phyloP scores from a whole-genome alignment of 2,329 filamentous ascomycete genomes.

The Hysterium pulicare region DNA sequence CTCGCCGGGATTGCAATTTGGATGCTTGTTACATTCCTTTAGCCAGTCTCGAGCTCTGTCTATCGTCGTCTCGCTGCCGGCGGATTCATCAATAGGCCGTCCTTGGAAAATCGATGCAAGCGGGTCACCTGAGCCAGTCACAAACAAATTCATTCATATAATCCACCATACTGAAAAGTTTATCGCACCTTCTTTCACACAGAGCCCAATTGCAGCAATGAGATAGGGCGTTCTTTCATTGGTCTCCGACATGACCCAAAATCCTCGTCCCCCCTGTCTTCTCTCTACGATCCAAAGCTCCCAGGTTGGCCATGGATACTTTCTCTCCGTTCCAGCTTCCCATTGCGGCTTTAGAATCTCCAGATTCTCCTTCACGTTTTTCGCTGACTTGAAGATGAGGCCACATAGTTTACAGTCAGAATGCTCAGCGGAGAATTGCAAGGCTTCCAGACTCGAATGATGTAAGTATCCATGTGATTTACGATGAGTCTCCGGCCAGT shows the following conservation, averaged over 20 bases:
- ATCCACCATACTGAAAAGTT: neutral
- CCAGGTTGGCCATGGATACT: constrained; percentile 7
- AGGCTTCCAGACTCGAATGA: constrained; percentile 3
- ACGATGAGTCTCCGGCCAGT: constrained; percentile 1
- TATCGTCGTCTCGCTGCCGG: constrained; percentile 2
- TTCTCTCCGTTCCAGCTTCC: constrained; percentile 1
- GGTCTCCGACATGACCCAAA: constrained; percentile 6
- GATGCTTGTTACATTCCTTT: constrained; percentile 5
- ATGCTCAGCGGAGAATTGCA: constrained; percentile 1
- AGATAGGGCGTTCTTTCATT: constrained; percentile 5
- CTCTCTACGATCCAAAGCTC: constrained; percentile 8
- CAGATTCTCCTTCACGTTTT: constrained; percentile 7
- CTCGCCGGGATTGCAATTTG: constrained; percentile 2
- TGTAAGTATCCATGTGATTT: constrained; percentile 4
- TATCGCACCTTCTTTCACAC: constrained; percentile 3
- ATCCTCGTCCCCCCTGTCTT: constrained; percentile 5
- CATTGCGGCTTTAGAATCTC: constrained; percentile 5
- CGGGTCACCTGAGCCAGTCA: constrained; percentile 4
- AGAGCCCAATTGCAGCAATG: constrained; percentile 9
- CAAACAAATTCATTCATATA: no score
- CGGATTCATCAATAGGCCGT: constrained; percentile 4
- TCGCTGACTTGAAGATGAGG: constrained; percentile 5
- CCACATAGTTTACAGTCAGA: constrained; percentile 5
- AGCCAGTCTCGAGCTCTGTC: constrained; percentile 6
- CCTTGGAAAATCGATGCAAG: constrained; percentile 3